Percentiles rank a stretch among this genome's conserved stretches.
Evolutionary conservation across 768 basidiomycete genomes (phyloP).

Genomic region (Tulasnella sp.): DNA sequence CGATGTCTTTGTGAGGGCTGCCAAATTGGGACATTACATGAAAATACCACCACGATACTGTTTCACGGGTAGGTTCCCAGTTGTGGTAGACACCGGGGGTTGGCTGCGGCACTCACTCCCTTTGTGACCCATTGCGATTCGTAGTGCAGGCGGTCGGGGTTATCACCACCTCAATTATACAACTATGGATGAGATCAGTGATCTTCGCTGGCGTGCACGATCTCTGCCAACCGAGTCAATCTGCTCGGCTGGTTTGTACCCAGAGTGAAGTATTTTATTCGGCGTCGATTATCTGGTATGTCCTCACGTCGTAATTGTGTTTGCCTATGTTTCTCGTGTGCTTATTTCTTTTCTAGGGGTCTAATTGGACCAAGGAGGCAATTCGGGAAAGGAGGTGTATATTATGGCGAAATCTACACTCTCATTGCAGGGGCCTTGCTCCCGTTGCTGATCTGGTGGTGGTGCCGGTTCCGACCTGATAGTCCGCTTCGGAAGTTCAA

Average conservation of each 20-base stretch:
- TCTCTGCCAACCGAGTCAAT: conserved; percentile 46
- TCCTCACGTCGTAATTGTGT: neutral
- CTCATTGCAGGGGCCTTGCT: conserved; percentile 47
- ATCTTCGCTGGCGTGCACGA: conserved; percentile 47
- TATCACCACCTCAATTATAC: conserved; percentile 44
- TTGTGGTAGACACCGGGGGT: neutral
- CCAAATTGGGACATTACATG: conserved; percentile 54
- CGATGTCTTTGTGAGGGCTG: conserved; percentile 44
- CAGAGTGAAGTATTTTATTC: conserved; percentile 47
- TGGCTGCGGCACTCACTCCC: too few relatives aligned
- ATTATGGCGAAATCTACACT: conserved; percentile 49
- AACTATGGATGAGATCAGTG: conserved; percentile 47
- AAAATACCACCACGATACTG: conserved; percentile 52
- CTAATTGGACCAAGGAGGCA: conserved; percentile 51
- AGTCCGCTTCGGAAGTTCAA: conserved; percentile 37
- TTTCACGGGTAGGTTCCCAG: conserved; percentile 40
- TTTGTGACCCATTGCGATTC: neutral
- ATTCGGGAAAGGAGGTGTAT: conserved; percentile 47
- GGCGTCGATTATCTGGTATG: conserved; percentile 50
- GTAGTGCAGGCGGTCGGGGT: conserved; percentile 47
- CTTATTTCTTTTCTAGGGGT: conserved; percentile 43
- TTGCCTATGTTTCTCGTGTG: too few relatives aligned
- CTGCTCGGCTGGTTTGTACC: conserved; percentile 48
- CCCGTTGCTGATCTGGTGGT: conserved; percentile 50
- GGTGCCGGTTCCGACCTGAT: conserved; percentile 43